These are phyloP conservation scores for Leccinum ochraceum DNA, from an alignment of 768 basidiomycete genomes.

Conservation along the genomic window DNA sequence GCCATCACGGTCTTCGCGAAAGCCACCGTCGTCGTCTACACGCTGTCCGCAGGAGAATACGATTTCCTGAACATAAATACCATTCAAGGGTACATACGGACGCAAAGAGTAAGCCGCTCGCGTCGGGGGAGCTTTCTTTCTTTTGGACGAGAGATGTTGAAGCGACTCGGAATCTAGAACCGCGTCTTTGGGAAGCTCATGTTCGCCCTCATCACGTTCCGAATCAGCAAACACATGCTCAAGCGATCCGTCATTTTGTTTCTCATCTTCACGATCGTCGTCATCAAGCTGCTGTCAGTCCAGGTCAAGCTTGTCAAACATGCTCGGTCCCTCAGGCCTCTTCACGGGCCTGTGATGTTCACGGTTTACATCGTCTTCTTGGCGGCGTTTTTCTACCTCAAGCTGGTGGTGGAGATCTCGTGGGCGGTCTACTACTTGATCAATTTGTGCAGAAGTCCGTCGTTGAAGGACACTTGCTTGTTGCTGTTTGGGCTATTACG, in stretches of 20 bases:
- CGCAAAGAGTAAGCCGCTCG: slow-evolving; percentile 19
- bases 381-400: slow-evolving; percentile 30
- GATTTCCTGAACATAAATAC: slow-evolving; percentile 17
- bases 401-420: slow-evolving; percentile 26
- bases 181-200: slow-evolving; percentile 26
- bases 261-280: slow-evolving; percentile 32
- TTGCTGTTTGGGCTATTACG: slow-evolving; percentile 28
- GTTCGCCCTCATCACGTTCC: slow-evolving; percentile 29
- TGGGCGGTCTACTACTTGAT: slow-evolving; percentile 23
- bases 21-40: slow-evolving; percentile 17
- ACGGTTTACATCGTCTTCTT: slow-evolving; percentile 18
- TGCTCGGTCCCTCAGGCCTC: slow-evolving; percentile 26
- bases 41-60: slow-evolving; percentile 23
- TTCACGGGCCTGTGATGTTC: slow-evolving; percentile 28
- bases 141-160: neutral
- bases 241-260: slow-evolving; percentile 32
- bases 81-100: slow-evolving; percentile 21
- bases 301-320: slow-evolving; percentile 33
- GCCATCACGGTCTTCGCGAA: slow-evolving; percentile 24
- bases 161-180: slow-evolving; percentile 10
- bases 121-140: neutral
- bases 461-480: slow-evolving; percentile 24
- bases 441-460: slow-evolving; percentile 30
- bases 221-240: slow-evolving; percentile 29
- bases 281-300: slow-evolving; percentile 30